Evolutionary conservation across 1,284 basidiomycete species (phyloP), one percentile per base, ranked within the genome.

Genomic region (Rhodotorula sp.): DNA sequence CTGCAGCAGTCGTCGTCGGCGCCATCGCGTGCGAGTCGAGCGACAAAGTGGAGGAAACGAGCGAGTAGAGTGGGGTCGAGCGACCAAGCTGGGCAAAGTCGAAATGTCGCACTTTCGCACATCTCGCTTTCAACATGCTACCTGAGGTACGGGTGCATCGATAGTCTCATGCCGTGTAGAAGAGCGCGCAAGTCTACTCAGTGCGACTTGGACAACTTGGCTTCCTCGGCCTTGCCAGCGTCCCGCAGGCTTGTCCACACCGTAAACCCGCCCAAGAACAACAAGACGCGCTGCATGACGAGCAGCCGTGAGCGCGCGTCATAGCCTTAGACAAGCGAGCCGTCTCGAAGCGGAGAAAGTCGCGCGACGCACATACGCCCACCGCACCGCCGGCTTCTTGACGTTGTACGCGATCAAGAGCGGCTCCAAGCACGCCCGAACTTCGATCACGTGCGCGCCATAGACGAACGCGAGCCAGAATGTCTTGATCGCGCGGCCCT

Each of bases 211-310:
- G 34, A 23, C n/a, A 61, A n/a, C 57, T 71, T 64, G 13, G 14
- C 27, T 34, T 71, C 70, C 58, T 68, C 66, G 17, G 13, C 13
- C 44, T 56, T 25, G n/a, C 66, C 66, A n/a, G 55, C 45, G 16
- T 56, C 27, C 16, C 63, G 17, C 53, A 71, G n/a, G 1, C n/a
- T 21, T 19, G 41, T 54, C 72, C 72, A 74, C 23, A 71, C 66
- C 44, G 70, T 66, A 46, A 74, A 68, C 14, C 72, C 72, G 10
- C 58, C 59, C 13, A 71, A 3, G 48, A 74, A 16, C 10, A 70
- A 68, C 9, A 67, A 48, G 16, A 59, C 2, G 3, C 19, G 13
- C 66, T 67, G 45, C 56, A n/a, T 0, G 0, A 12, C 3, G 21
- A 1, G 10, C 57, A 34, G 16, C 4, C 8, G 42, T 46, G 48